Evolutionary conservation across 257 asterid species (phyloP).

Genomic region (Verbascum thapsus): DNA sequence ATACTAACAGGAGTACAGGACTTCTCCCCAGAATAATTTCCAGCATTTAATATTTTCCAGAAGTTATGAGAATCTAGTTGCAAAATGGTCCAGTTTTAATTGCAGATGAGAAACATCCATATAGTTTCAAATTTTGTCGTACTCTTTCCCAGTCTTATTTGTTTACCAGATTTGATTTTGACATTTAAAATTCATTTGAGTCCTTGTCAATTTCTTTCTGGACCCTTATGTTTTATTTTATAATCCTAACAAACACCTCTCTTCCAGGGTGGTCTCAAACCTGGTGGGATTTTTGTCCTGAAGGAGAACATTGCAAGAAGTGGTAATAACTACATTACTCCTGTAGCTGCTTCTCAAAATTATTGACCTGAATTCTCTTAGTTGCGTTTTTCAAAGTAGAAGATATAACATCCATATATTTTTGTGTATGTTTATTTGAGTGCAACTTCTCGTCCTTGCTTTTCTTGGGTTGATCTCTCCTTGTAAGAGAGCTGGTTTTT

Average conservation of each 20-base stretch:
- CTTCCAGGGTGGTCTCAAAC: conserved; percentile 78
- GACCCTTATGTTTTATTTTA: background rate
- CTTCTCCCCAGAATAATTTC: background rate
- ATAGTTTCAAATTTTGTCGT: conserved; percentile 1
- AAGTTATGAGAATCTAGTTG: background rate
- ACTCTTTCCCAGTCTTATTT: background rate
- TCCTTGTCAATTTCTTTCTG: background rate
- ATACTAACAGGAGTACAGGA: no score
- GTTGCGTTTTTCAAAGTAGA: no score
- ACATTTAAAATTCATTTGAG: no score
- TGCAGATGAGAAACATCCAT: background rate
- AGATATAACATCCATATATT: no score
- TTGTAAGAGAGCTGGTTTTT: background rate
- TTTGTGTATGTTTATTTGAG: no score
- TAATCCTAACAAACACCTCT: conserved; percentile 17
- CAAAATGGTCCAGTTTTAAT: background rate
- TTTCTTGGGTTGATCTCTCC: background rate
- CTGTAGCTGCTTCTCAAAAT: background rate
- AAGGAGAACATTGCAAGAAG: conserved; percentile 88
- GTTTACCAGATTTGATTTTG: background rate
- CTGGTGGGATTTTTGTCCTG: conserved; percentile 80
- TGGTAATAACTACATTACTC: conserved; percentile 48
- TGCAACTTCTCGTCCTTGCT: background rate
- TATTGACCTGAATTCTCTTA: background rate
- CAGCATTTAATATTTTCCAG: background rate